phyloP scores from a whole-genome alignment of 176 grass and related monocot genomes.

The Musa beccarii region DNA sequence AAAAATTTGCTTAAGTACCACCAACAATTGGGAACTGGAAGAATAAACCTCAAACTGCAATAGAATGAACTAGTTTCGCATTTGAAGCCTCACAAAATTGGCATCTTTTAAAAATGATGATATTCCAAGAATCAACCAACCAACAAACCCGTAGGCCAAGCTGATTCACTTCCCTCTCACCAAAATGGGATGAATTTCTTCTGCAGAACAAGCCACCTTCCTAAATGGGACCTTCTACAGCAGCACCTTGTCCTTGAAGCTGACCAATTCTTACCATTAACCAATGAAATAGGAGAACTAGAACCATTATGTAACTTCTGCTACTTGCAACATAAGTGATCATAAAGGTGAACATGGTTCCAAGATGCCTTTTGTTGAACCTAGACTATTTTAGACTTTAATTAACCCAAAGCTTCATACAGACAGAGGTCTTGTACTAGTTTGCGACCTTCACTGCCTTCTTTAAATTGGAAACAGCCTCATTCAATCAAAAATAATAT shows the following conservation, averaged over 20 bases:
- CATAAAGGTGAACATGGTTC: neutral
- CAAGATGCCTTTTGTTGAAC: neutral
- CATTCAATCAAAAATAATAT: neutral
- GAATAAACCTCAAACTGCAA: too few relatives aligned
- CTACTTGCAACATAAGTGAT: too few relatives aligned
- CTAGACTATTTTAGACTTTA: neutral
- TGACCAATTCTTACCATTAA: neutral
- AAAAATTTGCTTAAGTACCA: too few relatives aligned
- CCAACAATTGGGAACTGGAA: too few relatives aligned
- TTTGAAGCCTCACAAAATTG: neutral
- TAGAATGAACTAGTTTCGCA: too few relatives aligned
- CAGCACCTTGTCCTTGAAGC: too few relatives aligned
- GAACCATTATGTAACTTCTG: too few relatives aligned
- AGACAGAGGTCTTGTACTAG: neutral
- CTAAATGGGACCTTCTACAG: too few relatives aligned
- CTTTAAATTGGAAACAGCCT: neutral
- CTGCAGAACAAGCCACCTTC: too few relatives aligned
- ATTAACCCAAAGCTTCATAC: neutral
- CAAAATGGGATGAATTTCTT: neutral
- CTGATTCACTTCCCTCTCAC: neutral
- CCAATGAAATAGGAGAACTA: neutral
- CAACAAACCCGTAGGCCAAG: neutral
- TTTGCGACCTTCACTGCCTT: neutral
- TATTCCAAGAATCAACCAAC: neutral
- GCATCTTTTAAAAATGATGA: neutral